Base-by-base conservation (phyloP, 371 early-diverging fungal species). In the Mucor ambiguus region DNA sequence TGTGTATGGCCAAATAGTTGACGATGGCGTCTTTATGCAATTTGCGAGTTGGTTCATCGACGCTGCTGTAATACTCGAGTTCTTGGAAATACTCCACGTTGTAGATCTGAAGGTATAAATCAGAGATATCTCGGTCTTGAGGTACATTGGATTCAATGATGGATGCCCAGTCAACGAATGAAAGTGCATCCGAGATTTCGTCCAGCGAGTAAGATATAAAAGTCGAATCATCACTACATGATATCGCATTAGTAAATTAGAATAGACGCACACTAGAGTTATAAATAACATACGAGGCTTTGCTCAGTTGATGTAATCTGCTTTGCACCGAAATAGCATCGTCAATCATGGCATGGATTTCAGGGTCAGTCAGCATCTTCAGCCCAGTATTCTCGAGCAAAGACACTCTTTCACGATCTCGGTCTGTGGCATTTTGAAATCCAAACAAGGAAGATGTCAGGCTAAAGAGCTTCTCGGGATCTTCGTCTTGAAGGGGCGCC, bases 251-350 rank as follows among this genome's bases (percentile, higher is more conserved):
- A 28, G 38, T 38, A 16, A 54, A 28, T 0, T 9, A 28, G 30
- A 18, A 28, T 16, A 18, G 0, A 54, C 12, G 8, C 22, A 14
- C n/a, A n/a, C n/a, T n/a, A 8, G 33, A 6, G 0, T 18, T 30
- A 10, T 5, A 60, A 28, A n/a, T 1, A 26, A 56, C 60, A 41
- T 58, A 72, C 72, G 35, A 24, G 30, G 57, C 46, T 44, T 71
- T 71, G 46, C 35, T 44, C 16, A 65, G 22, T 30, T 44, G 16
- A 35, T 81, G 72, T 18, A 87, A 44, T 16, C 60, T 57, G 16
- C 58, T 76, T 67, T 89, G 89, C 55, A 89, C 81, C 14, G 70
- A 74, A 20, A 87, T 68, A 29, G 87, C 71, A 20, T 74, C 71
- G 18, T 73, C 69, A 11, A 84, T 78, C 1, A 76, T 60, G 4